Evolutionary conservation across 441 rosid species (phyloP).

Genomic region (Rhodomyrtus psidioides): DNA sequence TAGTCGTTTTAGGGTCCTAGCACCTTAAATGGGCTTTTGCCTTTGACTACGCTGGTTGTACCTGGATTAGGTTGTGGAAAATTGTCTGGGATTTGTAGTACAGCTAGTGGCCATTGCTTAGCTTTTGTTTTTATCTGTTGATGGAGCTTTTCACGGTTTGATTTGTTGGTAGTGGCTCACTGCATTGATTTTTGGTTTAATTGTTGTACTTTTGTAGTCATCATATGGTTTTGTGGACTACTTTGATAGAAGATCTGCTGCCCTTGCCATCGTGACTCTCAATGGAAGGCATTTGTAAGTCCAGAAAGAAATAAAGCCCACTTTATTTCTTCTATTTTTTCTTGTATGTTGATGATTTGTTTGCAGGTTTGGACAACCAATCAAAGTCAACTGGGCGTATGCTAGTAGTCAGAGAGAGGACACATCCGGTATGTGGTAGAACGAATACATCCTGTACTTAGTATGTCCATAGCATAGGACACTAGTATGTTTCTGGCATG

Average conservation of each 20-base stretch:
- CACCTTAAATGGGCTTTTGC: not conserved
- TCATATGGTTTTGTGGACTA: slow-evolving; percentile 44
- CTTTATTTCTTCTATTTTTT: not conserved
- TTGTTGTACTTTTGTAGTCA: slow-evolving; percentile 15
- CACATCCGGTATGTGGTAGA: slow-evolving; percentile 22
- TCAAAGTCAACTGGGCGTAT: slow-evolving; percentile 29
- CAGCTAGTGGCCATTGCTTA: not conserved
- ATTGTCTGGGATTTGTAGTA: not conserved
- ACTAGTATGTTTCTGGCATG: not conserved
- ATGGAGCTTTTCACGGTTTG: not conserved
- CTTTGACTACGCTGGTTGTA: not conserved
- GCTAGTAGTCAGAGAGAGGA: slow-evolving; percentile 51
- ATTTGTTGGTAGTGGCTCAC: not conserved
- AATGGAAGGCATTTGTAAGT: slow-evolving; percentile 42
- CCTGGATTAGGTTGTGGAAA: not conserved
- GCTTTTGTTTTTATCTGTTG: not conserved
- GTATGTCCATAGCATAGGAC: not conserved
- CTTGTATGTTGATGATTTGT: not conserved
- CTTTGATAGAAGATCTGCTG: slow-evolving; percentile 33
- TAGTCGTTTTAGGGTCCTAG: not conserved
- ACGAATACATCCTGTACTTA: not conserved
- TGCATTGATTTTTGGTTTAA: not conserved
- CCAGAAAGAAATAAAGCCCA: not conserved
- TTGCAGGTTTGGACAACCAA: slow-evolving; percentile 16
- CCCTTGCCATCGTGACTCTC: slow-evolving; percentile 31